A percentile compares a stretch with the other conserved stretches of the same genome.
Evolutionary conservation across 2,329 filamentous ascomycete species (phyloP).

Genomic region (Fusarium nygamai): DNA sequence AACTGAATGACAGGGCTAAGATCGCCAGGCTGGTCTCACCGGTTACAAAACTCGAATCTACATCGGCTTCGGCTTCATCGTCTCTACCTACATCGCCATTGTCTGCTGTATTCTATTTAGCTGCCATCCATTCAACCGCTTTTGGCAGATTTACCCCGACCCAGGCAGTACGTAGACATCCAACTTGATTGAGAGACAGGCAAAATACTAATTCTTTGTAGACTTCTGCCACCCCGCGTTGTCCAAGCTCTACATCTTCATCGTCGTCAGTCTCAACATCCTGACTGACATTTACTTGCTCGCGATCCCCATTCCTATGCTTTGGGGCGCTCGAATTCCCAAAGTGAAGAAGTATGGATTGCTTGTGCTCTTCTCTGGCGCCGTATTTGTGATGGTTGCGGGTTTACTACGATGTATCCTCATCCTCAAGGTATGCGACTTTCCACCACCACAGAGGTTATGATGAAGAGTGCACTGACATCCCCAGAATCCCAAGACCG

Average conservation of each 20-base stretch:
- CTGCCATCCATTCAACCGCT: constrained; percentile 49
- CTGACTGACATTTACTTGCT: constrained; percentile 54
- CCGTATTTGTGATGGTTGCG: constrained; percentile 52
- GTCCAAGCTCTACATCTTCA: constrained; percentile 53
- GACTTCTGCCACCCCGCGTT: constrained; percentile 53
- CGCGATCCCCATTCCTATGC: constrained; percentile 57
- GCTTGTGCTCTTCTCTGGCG: constrained; percentile 58
- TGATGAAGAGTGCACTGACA: neutral
- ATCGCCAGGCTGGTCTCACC: constrained; percentile 34
- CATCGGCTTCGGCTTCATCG: constrained; percentile 48
- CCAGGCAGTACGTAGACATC: constrained; percentile 49
- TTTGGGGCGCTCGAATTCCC: constrained; percentile 62
- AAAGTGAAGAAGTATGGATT: constrained; percentile 62
- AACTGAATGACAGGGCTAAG: constrained; percentile 27
- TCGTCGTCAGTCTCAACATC: constrained; percentile 50
- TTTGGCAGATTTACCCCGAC: constrained; percentile 56
- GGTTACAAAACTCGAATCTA: constrained; percentile 42
- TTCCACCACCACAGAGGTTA: accelerated
- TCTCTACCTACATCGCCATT: constrained; percentile 47
- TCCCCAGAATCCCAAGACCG: constrained; percentile 48
- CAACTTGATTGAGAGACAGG: accelerated
- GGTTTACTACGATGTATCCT: constrained; percentile 51
- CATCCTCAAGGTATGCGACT: constrained; percentile 45
- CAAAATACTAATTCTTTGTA: constrained; percentile 41
- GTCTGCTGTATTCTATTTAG: constrained; percentile 48